A percentile compares a stretch with the other conserved stretches of the same genome.
These are phyloP conservation scores for Puccinia horiana DNA, from an alignment of 1,284 basidiomycete genomes.

Conservation along the genomic window DNA sequence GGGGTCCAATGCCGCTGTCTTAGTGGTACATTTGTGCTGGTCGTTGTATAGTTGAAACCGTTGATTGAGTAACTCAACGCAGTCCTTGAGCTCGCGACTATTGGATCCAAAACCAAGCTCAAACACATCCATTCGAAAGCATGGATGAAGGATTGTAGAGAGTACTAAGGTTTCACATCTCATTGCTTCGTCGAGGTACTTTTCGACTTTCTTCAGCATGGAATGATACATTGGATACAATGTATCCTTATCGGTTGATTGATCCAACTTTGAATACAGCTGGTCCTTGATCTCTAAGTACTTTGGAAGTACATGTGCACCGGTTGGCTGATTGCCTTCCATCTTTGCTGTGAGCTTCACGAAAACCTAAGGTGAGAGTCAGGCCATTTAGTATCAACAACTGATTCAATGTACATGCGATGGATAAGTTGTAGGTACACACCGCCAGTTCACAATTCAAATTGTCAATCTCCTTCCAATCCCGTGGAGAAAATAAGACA, in stretches of 20 bases:
- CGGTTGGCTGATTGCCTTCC: background rate
- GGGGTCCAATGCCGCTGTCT: background rate
- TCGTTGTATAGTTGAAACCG: background rate
- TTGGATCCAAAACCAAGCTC: background rate
- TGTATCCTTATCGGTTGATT: background rate
- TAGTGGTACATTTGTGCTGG: background rate
- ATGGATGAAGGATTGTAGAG: background rate
- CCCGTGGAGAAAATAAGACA: too few species aligned
- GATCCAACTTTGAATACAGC: background rate
- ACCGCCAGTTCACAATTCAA: background rate
- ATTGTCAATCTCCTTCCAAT: slow-evolving; percentile 2
- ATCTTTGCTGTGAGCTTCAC: background rate
- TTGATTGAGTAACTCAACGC: background rate
- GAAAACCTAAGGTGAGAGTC: background rate
- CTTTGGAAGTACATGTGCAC: background rate
- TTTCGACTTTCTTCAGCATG: background rate
- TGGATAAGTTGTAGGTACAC: background rate
- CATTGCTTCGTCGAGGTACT: slow-evolving; percentile 1
- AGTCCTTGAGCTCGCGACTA: background rate
- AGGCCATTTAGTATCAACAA: too few species aligned
- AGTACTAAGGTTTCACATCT: background rate
- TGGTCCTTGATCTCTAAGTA: background rate
- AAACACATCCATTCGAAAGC: background rate
- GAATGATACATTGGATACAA: slow-evolving; percentile 17
- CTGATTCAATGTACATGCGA: too few species aligned